Evolutionary conservation across 495 filamentous ascomycete genomes (phyloP), one percentile per base, ranked within the genome.

Genomic region (Penicillium parvum): DNA sequence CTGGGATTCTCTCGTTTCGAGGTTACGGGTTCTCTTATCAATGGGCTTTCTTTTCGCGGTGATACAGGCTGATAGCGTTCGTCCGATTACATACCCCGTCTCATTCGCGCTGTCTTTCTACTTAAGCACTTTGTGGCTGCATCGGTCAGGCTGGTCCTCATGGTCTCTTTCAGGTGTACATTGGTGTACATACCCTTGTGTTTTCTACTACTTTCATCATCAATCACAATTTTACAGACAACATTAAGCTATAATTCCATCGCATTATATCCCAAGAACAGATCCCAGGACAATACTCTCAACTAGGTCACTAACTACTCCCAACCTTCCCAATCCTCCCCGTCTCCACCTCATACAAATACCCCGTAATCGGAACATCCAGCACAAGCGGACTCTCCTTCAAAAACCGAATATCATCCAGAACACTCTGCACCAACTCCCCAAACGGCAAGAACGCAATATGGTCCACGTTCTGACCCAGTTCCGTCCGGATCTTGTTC

Each of bases 301-400:
- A n/a, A n/a, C n/a, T n/a, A n/a, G n/a, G n/a, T n/a, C n/a, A n/a
- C 2, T 27, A 27, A 27, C 9, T 11, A 20, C 36, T 40, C 30
- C 44, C 50, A 49, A 88, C 71, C 32, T 72, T 74, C 46, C 69
- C 75, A 22, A 83, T 80, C 66, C 76, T 84, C 1, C 88, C 86
- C 4, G 77, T 88, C 69, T 86, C 78, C 41, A 89, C 83, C 53
- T 90, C 81, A 71, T 90, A 90, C 4, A 91, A 55, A 81, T 84
- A 91, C 1, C 88, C 87, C 9, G 75, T 85, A 30, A 90, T 69
- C 3, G 56, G 66, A 6, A 84, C 68, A 39, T 68, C 75, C 26
- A 79, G 69, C 5, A 90, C 74, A 26, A 82, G 61, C 40, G 75
- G 75, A 29, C 69, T 74, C 20, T 51, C 64, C 68, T 77, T 83